These are phyloP conservation scores for Fusarium odoratissimum DNA, from an alignment of 2,329 filamentous ascomycete species.

Conservation along the genomic window DNA sequence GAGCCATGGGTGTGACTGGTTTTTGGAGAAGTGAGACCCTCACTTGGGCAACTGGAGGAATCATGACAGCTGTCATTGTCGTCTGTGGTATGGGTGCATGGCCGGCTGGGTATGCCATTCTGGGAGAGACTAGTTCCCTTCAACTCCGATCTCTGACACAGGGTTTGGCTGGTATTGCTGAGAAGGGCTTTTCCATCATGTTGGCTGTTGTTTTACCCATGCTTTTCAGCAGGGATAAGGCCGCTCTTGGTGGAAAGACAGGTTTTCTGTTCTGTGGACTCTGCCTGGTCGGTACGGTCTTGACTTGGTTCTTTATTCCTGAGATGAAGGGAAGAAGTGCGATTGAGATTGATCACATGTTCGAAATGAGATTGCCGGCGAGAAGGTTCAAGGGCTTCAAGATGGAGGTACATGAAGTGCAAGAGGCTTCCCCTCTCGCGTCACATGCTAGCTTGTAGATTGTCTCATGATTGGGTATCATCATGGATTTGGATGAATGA, in stretches of 20 bases:
- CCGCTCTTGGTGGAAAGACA: slow-evolving; percentile 54
- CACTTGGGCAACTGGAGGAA: slow-evolving; percentile 23
- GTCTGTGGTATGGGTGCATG: slow-evolving; percentile 55
- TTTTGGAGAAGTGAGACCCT: slow-evolving; percentile 20
- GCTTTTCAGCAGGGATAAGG: slow-evolving; percentile 47
- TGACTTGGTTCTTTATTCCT: slow-evolving; percentile 43
- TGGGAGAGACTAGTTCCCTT: slow-evolving; percentile 46
- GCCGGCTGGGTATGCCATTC: slow-evolving; percentile 55
- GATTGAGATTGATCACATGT: slow-evolving; percentile 42
- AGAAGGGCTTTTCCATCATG: slow-evolving; percentile 51
- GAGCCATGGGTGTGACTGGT: slow-evolving; percentile 51
- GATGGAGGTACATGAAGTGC: slow-evolving; percentile 5
- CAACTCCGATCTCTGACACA: slow-evolving; percentile 45
- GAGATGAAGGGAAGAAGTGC: slow-evolving; percentile 42
- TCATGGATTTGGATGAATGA: not conserved
- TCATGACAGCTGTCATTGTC: slow-evolving; percentile 56
- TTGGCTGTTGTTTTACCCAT: slow-evolving; percentile 43
- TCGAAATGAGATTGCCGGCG: slow-evolving; percentile 21
- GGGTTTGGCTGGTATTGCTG: slow-evolving; percentile 55
- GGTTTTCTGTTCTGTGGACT: slow-evolving; percentile 54
- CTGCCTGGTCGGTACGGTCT: slow-evolving; percentile 29
- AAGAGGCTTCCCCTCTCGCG: slow-evolving; percentile 21
- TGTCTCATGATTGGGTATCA: accelerated
- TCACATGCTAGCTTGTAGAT: not conserved
- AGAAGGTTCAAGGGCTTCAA: slow-evolving; percentile 29